A percentile compares a stretch with the other conserved stretches of the same genome.
phyloP scores from a whole-genome alignment of 768 basidiomycete genomes.

The Boletus eberwhitei region DNA sequence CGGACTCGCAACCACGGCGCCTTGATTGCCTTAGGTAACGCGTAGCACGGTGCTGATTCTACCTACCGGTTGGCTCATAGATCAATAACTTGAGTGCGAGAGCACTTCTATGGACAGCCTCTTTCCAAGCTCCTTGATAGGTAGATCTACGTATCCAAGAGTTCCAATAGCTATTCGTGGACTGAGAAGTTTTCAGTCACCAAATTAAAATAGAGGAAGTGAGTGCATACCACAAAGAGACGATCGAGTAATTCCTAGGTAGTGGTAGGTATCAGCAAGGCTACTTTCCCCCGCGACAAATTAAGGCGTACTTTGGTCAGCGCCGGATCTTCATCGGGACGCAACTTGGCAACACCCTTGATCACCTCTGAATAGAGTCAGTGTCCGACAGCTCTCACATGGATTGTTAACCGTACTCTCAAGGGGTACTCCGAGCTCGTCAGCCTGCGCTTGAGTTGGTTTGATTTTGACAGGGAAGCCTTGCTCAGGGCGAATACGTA shows the following conservation, averaged over 20 bases:
- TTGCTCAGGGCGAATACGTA: constrained; percentile 64
- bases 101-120: constrained; percentile 88
- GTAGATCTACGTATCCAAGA: constrained; percentile 86
- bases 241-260: constrained; percentile 52
- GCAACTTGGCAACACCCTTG: constrained; percentile 42
- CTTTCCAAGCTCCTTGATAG: constrained; percentile 93
- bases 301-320: constrained; percentile 51
- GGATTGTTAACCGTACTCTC: constrained; percentile 32
- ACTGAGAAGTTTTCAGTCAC: constrained; percentile 31
- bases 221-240: constrained; percentile 48
- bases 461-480: constrained; percentile 8
- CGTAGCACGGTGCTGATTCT: neutral
- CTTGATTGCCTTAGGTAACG: constrained; percentile 31
- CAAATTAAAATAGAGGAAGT: neutral
- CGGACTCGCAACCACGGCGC: constrained; percentile 92
- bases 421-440: constrained; percentile 44
- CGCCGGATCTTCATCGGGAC: constrained; percentile 64
- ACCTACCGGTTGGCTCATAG: constrained; percentile 80
- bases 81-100: constrained; percentile 92
- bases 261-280: neutral
- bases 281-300: neutral
- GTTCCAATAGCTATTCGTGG: constrained; percentile 83
- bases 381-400: neutral
- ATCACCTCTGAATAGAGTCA: constrained; percentile 37
- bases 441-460: constrained; percentile 39